Evolutionary conservation across 192 early-diverging fungal species (phyloP), one percentile per base, ranked within the genome.

Genomic region (Entrophospora sp.): DNA sequence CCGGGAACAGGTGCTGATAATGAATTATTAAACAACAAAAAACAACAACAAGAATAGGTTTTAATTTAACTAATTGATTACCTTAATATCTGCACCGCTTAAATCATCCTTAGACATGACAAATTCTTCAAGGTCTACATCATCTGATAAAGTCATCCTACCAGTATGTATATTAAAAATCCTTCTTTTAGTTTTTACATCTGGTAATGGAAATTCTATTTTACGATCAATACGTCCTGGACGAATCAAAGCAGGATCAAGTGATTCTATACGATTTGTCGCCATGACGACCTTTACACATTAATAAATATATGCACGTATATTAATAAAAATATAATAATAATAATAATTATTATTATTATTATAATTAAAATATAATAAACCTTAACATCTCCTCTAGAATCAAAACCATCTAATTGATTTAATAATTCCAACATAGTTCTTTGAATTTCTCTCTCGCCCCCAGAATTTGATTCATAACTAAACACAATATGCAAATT

Each of bases 371-470:
- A n/a, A n/a, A n/a, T n/a, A n/a, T n/a, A n/a, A n/a, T n/a, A n/a
- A n/a, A n/a, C n/a, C n/a, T n/a, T n/a, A n/a, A n/a, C n/a, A n/a
- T n/a, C n/a, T n/a, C n/a, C n/a, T n/a, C n/a, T n/a, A n/a, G n/a
- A n/a, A n/a, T n/a, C n/a, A n/a, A n/a, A n/a, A n/a, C n/a, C n/a
- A n/a, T n/a, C n/a, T n/a, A n/a, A n/a, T n/a, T n/a, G n/a, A n/a
- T n/a, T n/a, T n/a, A n/a, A n/a, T n/a, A n/a, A n/a, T n/a, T n/a
- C n/a, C n/a, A n/a, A n/a, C n/a, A n/a, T n/a, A n/a, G n/a, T n/a
- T n/a, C n/a, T n/a, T 71, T 97, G 96, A 24, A 97, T 93, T 77
- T 96, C 96, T 71, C 94, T 89, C 81, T 99, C 96, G 66, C 96
- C 96, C 49, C 88, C 84, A 18, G 96, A 94, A 69, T 99, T 94